A percentile compares a stretch with the other conserved stretches of the same genome.
These are phyloP conservation scores for Xylaria bambusicola DNA, from an alignment of 495 filamentous ascomycete species.

Conservation along the genomic window DNA sequence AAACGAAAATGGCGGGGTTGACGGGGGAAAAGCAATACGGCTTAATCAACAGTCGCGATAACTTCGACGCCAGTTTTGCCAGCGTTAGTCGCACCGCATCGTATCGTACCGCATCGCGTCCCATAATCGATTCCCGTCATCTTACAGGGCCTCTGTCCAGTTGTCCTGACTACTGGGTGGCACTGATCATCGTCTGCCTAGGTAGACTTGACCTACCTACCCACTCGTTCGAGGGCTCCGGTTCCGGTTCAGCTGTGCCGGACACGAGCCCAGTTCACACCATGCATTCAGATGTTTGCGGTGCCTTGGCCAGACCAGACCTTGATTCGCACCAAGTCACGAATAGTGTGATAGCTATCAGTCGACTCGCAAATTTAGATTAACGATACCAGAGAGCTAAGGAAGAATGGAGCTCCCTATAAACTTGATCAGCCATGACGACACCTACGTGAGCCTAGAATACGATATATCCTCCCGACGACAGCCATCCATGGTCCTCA, in stretches of 20 bases:
- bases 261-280: slow-evolving; percentile 2
- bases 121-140: not conserved
- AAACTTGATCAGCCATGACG: no score
- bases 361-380: not conserved
- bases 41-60: not conserved
- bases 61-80: not conserved
- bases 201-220: not conserved
- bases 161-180: slow-evolving; percentile 9
- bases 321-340: no score
- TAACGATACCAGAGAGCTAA: not conserved
- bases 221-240: not conserved
- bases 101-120: not conserved
- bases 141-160: not conserved
- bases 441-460: no score
- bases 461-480: not conserved
- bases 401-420: no score
- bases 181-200: slow-evolving; percentile 1
- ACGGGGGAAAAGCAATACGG: slow-evolving; percentile 10
- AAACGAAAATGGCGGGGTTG: not conserved
- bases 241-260: slow-evolving; percentile 7
- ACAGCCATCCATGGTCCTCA: not conserved
- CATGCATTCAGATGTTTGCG: no score
- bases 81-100: not conserved
- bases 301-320: not conserved
- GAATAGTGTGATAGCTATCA: not conserved